Base-by-base conservation (phyloP, 2,329 filamentous ascomycete genomes). In the Zymoseptoria brevis region DNA sequence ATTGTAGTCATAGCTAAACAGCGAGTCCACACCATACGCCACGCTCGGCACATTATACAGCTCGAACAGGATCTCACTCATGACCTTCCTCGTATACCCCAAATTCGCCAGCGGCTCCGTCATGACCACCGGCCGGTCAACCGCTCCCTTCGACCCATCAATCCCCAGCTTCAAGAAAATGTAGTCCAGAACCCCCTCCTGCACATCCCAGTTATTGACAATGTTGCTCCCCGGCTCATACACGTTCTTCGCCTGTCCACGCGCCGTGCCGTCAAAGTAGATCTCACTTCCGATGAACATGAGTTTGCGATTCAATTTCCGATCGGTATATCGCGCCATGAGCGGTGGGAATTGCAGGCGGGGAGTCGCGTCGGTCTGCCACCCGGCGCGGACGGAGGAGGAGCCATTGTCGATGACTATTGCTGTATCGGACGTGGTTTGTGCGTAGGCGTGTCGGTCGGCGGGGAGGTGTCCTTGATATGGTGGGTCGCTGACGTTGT, bases 371-470 rank as follows among this genome's bases (percentile, higher is more conserved):
- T 97, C 93, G 71, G 96, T 96, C 7, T 92, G 96, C 92, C 93
- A 99, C 65, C 94, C 94, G 56, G 93, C 93, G 75, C 95, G 90
- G 60, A 96, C 85, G 30, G 87, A 81, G 56, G 89, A 95, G 22
- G 93, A 94, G 66, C 94, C 94, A 87, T 96, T 96, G 78, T 99
- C 94, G 71, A 99, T 97, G 63, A 99, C 89, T 70, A 99, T 96
- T 55, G 91, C 90, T 55, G 86, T 88, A 57, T 76, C 72, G 50
- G 68, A 63, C 48, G 69, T 80, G 61, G 89, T 92, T 66, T 82
- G 80, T 68, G 83, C 81, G 70, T 88, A 91, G 53, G 88, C 89
- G 68, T 93, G 87, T 8, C 80, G 76, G 67, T 84, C 81, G 53
- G 81, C 75, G 55, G 80, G 75, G 50, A 79, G 79, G 69, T 80